A percentile compares a stretch with the other conserved stretches of the same genome.
Evolutionary conservation across 192 early-diverging fungal species (phyloP).

Genomic region (Funneliformis mosseae): DNA sequence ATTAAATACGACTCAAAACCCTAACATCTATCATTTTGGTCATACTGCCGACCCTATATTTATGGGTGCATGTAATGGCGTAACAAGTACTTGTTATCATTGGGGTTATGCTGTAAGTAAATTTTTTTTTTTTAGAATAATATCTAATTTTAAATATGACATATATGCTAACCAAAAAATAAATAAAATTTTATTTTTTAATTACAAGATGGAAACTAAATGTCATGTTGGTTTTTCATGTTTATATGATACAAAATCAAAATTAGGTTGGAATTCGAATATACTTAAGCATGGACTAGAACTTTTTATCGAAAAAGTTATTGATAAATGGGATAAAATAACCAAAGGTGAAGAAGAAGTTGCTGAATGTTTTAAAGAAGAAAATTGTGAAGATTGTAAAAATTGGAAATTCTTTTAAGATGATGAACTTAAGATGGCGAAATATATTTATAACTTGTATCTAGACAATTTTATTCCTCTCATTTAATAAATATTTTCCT

Average conservation of each 20-base stretch:
- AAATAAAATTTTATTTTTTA: too few species aligned
- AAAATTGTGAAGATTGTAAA: constrained; percentile 74
- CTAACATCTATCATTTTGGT: constrained; percentile 89
- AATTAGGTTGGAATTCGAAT: constrained; percentile 66
- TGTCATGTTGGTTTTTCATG: constrained; percentile 82
- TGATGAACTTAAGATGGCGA: background rate
- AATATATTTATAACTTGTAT: too few species aligned
- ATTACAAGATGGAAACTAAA: constrained; percentile 80
- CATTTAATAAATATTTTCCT: too few species aligned
- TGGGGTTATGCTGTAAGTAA: constrained; percentile 39
- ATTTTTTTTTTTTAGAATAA: background rate
- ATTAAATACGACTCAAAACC: constrained; percentile 50
- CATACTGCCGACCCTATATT: constrained; percentile 92
- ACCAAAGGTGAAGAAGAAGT: constrained; percentile 36
- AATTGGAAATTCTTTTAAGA: constrained; percentile 71
- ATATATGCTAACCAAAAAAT: constrained; percentile 65
- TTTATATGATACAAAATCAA: constrained; percentile 66
- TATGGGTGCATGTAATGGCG: constrained; percentile 78
- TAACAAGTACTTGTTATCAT: constrained; percentile 34
- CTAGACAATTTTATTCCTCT: too few species aligned
- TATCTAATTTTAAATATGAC: constrained; percentile 27
- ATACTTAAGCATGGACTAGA: constrained; percentile 80
- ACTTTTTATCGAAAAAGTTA: constrained; percentile 71
- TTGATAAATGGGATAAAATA: constrained; percentile 41
- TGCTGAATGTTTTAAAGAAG: constrained; percentile 39